phyloP scores from a whole-genome alignment of 768 basidiomycete genomes.

The Hypholoma fasciculare region DNA sequence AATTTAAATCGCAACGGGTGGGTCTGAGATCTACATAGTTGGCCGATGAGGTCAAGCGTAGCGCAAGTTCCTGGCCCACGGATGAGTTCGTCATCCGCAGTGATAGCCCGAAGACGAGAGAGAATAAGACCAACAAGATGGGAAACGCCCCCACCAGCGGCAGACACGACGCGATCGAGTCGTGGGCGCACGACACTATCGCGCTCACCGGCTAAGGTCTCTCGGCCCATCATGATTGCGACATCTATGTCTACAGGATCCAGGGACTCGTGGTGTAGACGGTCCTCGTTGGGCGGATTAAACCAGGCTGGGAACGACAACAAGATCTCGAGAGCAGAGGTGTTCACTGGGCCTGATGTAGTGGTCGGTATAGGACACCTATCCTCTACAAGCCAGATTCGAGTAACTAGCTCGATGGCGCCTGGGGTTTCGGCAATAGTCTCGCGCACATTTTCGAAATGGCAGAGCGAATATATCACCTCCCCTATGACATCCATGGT shows the following conservation, averaged over 20 bases:
- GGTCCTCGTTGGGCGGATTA: background rate
- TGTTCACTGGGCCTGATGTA: background rate
- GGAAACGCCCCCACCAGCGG: background rate
- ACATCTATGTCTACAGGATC: too few relatives aligned
- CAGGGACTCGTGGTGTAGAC: background rate
- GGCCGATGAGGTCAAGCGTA: background rate
- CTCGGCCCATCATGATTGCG: too few relatives aligned
- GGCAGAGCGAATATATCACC: slow-evolving; percentile 27
- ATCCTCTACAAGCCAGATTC: slow-evolving; percentile 34
- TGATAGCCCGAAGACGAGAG: background rate
- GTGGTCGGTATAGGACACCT: slow-evolving; percentile 6
- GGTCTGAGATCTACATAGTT: background rate
- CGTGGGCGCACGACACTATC: background rate
- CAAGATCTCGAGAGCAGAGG: background rate
- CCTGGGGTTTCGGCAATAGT: slow-evolving; percentile 30
- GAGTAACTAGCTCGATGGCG: slow-evolving; percentile 33
- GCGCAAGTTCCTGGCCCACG: background rate
- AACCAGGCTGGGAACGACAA: background rate
- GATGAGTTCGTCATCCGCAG: background rate
- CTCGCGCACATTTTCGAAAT: slow-evolving; percentile 25
- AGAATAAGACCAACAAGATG: background rate
- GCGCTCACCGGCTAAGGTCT: background rate
- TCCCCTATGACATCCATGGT: slow-evolving; percentile 29
- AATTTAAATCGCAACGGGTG: background rate
- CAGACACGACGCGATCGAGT: background rate